Conservation (phyloP, 306 rosid species). For the Vigna angularis region DNA sequence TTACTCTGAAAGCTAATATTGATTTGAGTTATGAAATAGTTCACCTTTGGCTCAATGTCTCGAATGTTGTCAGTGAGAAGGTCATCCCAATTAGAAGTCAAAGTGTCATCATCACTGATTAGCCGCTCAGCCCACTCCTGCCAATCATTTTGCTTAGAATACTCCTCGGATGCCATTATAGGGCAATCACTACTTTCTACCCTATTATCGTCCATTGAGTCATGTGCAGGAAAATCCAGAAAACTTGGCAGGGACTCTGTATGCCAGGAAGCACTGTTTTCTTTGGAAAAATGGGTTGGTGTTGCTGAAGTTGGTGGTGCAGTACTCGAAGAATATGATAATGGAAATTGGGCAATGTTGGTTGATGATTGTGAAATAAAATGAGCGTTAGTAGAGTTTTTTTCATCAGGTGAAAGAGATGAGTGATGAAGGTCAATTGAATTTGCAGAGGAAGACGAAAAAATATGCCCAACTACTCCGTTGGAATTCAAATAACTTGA, state of each 20-base stretch:
- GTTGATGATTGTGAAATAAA: conserved; percentile 62
- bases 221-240: conserved; percentile 72
- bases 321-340: conserved; percentile 58
- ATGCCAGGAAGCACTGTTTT: conserved; percentile 65
- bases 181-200: conserved; percentile 64
- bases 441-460: conserved; percentile 76
- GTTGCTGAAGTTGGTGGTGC: conserved; percentile 53
- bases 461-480: conserved; percentile 71
- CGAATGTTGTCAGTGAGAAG: conserved; percentile 65
- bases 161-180: conserved; percentile 67
- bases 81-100: conserved; percentile 75
- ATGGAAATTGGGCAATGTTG: conserved; percentile 40
- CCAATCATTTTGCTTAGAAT: conserved; percentile 69
- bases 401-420: conserved; percentile 60
- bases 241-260: conserved; percentile 69
- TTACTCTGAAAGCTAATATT: conserved; percentile 38
- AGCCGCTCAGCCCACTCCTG: conserved; percentile 85
- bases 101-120: conserved; percentile 70
- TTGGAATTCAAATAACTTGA: conserved; percentile 59
- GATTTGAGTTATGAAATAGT: conserved; percentile 33
- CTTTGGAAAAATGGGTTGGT: conserved; percentile 54
- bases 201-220: conserved; percentile 57
- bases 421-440: conserved; percentile 77
- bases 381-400: conserved; percentile 54
- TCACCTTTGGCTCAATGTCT: conserved; percentile 79